Evolutionary conservation across 2,329 filamentous ascomycete genomes (phyloP).

Genomic region (Ceratocystis huliohia): DNA sequence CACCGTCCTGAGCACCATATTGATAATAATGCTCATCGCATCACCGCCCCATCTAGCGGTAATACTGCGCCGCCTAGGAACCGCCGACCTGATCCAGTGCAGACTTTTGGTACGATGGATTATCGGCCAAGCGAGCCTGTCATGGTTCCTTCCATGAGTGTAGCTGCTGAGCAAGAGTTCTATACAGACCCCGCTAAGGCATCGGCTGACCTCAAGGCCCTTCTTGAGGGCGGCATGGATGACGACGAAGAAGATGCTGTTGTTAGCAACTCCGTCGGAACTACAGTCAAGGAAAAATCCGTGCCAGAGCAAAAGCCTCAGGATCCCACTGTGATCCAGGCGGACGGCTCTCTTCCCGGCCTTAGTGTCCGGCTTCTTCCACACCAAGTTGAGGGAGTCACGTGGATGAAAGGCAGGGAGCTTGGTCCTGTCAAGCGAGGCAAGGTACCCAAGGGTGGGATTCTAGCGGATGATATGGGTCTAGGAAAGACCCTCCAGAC

Average conservation of each 20-base stretch:
- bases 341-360: conserved; percentile 49
- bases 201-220: conserved; percentile 62
- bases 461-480: conserved; percentile 95
- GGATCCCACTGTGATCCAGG: conserved; percentile 13
- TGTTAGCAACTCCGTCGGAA: neutral
- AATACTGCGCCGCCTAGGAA: conserved; percentile 31
- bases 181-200: conserved; percentile 63
- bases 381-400: conserved; percentile 85
- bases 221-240: conserved; percentile 71
- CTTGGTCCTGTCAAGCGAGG: conserved; percentile 73
- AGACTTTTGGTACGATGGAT: conserved; percentile 19
- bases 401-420: conserved; percentile 92
- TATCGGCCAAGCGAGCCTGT: conserved; percentile 13
- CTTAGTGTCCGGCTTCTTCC: conserved; percentile 79
- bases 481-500: conserved; percentile 93
- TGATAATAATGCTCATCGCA: conserved; percentile 36
- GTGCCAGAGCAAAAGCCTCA: neutral
- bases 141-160: conserved; percentile 16
- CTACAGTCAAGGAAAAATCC: neutral
- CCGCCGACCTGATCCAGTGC: conserved; percentile 23
- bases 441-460: conserved; percentile 75
- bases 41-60: conserved; percentile 21
- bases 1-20: conserved; percentile 46
- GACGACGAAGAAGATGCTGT: conserved; percentile 43
- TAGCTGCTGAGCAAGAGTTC: conserved; percentile 31